Evolutionary conservation across 1,284 basidiomycete species (phyloP), one percentile per base, ranked within the genome.

Genomic region (Irpex sp.): DNA sequence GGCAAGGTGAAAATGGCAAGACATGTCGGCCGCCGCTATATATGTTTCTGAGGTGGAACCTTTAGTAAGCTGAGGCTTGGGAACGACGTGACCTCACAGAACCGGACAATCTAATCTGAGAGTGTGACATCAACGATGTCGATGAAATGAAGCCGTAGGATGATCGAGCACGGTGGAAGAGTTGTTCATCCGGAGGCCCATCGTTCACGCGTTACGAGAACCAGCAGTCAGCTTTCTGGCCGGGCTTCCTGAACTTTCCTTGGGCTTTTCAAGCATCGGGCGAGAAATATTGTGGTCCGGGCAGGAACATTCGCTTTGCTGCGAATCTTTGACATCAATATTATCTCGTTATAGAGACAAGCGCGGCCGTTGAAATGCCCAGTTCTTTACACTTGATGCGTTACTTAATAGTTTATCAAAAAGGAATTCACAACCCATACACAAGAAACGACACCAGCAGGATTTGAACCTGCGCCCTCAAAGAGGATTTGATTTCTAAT

Each of bases 401-500:
- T 47, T n/a, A n/a, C n/a, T n/a, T 44, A 2, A n/a, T 44, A 21
- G 49, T 51, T 51, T 21, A 51, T 15, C 15, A 19, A 51, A 51
- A 19, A 13, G 2, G 48, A 51, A 51, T n/a, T 26, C 26, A 26
- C 26, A 51, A 51, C 15, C 11, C 8, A 15, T 11, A 21, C 49
- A 51, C 11, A n/a, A 21, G 2, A n/a, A 21, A 19, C 49, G 49
- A 51, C 49, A 51, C 49, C 49, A 51, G 49, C 49, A 51, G 49
- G 49, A 51, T 51, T 51, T 51, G 49, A 51, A 51, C 49, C 49
- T 51, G 49, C 49, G 49, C 49, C 49, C 49, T 51, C 49, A 51
- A 51, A 51, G 49, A 51, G 49, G 49, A 51, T 51, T 51, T 51
- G 49, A 51, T 51, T 51, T 51, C 49, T 51, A 51, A 51, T 51